Base-by-base conservation (phyloP, 2,329 filamentous ascomycete species). In the Emmonsiellopsis sp. region DNA sequence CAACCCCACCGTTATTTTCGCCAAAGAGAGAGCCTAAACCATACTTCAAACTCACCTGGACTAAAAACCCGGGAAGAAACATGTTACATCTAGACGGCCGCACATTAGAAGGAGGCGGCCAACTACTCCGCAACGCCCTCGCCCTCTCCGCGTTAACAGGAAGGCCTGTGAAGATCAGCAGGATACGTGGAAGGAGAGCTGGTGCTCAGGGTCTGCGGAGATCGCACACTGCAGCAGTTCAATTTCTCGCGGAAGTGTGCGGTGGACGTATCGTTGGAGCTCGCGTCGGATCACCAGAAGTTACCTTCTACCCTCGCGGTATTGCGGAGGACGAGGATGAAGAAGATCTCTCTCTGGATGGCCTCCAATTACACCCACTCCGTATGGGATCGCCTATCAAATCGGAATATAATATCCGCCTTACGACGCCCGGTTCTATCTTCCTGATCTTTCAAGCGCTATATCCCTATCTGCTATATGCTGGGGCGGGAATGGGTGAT, bases 41-140 rank as follows among this genome's bases (percentile, higher is more conserved):
- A 26, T 26, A 26, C 20, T 26, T 4, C 20, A 26, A 26, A 26
- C 20, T 4, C 20, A 4, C 20, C 20, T 26, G 20, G 20, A 26
- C 4, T 26, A 26, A 26, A 26, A 26, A 26, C 20, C 20, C 20
- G 20, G 20, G 5, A 26, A 5, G 11, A 43, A 34, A 42, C 26
- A 59, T 60, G 57, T 34, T 77, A 30, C 62, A 69, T 49, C 65
- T 83, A 9, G 74, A 81, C 61, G 80, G 81, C 47, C 75, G 74
- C 15, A 81, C 75, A 2, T 75, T 83, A 16, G 81, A 84, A 73
- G 81, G 81, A 40, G 81, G 81, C 30, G 81, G 81, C 11, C 81
- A 84, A 63, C 71, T 84, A 2, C 70, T 83, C 43, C 79, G 81
- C 20, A 74, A 80, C 50, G 78, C 80, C 2, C 59, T 82, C 7